Evolutionary conservation across 2,329 filamentous ascomycete genomes (phyloP), one percentile per base, ranked within the genome.

Genomic region (Gremmenia infestans): DNA sequence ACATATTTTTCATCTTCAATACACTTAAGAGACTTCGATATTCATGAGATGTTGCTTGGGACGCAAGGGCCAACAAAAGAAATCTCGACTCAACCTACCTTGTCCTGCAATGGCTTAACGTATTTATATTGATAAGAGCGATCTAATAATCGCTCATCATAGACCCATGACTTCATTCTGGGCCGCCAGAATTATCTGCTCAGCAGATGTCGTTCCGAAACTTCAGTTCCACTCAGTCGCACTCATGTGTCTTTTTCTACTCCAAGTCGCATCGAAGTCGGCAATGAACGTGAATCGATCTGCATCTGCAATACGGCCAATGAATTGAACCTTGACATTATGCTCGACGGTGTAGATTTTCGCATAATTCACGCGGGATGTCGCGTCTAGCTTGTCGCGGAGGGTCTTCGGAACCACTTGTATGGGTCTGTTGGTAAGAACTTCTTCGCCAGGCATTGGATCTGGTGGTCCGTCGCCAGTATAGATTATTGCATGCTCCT

Each of bases 281-380:
- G 11, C 15, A 3, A 43, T 15, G 11, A 63, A 50, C n/a, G n/a
- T 28, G 4, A 42, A 19, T n/a, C 48, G 32, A 17, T 32, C 45
- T 2, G 55, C 14, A 5, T 51, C 19, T 8, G 55, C 48, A 36
- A 67, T 56, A 1, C 40, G 5, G 0, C 64, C 64, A 32, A 65
- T 60, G 32, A 67, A 67, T 4, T 12, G 45, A 2, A 67, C 63
- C n/a, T 59, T 62, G 8, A 65, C 50, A 25, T 65, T 65, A 42
- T 65, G 57, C 40, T 67, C 64, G 4, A 67, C 57, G 0, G 64
- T 67, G 35, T 67, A 65, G n/a, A 65, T 50, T 23, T 67, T 67
- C 1, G 61, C 60, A 39, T 63, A 67, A 35, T 67, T 67, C 2
- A 67, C n/a, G 1, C 60, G 52, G 23, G 62, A 65, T 4, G 43